These are phyloP conservation scores for Malassezia nana DNA, from an alignment of 1,284 basidiomycete genomes.

Conservation along the genomic window DNA sequence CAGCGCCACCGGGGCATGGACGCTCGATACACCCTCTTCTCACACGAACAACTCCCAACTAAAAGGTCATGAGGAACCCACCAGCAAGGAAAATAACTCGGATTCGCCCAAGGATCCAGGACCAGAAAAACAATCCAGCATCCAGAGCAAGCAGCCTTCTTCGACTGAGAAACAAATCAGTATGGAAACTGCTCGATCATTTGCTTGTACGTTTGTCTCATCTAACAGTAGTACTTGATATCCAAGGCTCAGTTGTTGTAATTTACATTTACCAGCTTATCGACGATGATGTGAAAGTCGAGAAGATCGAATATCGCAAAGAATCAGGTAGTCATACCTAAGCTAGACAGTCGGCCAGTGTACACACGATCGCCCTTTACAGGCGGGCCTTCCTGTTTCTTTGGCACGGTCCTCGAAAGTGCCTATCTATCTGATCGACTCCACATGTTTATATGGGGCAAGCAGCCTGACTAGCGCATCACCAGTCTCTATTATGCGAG, in stretches of 20 bases:
- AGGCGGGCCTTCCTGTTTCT: not conserved
- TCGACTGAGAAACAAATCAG: not conserved
- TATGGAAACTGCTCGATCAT: slow-evolving; percentile 3
- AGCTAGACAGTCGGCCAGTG: not conserved
- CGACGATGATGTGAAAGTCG: slow-evolving; percentile 45
- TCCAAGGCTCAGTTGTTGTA: slow-evolving; percentile 43
- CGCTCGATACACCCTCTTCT: slow-evolving; percentile 52
- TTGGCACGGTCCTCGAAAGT: not conserved
- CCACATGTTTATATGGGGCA: not conserved
- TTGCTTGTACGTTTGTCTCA: slow-evolving; percentile 9
- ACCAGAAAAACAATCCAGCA: slow-evolving; percentile 10
- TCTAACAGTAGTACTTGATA: slow-evolving; percentile 34
- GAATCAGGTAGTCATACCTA: not conserved
- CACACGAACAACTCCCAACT: too few species aligned
- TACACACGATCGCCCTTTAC: not conserved
- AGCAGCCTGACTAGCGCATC: not conserved
- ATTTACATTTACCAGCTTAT: slow-evolving; percentile 48
- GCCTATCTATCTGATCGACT: not conserved
- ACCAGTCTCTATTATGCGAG: not conserved
- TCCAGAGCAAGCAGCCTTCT: not conserved
- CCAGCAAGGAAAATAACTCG: not conserved
- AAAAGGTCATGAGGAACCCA: not conserved
- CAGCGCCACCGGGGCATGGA: slow-evolving; percentile 86
- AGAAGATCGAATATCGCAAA: slow-evolving; percentile 46
- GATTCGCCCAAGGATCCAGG: slow-evolving; percentile 10